phyloP scores from a whole-genome alignment of 768 basidiomycete species.

The Rhizopogon vulgaris region DNA sequence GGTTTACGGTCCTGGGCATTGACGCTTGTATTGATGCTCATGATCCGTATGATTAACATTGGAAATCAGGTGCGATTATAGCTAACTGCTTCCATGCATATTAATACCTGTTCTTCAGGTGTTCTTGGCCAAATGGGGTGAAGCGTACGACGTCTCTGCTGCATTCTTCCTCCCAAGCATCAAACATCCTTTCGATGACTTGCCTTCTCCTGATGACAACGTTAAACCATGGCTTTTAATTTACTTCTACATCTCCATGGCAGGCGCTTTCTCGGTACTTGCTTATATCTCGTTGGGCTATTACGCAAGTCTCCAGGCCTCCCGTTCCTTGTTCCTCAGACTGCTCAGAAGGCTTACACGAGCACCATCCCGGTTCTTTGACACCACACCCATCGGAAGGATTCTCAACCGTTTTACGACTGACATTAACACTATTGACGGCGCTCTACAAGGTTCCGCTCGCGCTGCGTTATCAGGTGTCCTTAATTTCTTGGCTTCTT shows the following conservation, averaged over 20 bases:
- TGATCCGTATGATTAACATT: constrained; percentile 51
- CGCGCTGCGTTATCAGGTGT: constrained; percentile 49
- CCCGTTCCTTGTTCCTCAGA: constrained; percentile 49
- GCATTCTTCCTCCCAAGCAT: constrained; percentile 7
- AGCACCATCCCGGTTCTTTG: constrained; percentile 67
- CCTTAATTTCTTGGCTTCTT: constrained; percentile 58
- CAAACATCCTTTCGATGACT: constrained; percentile 36
- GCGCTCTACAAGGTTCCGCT: constrained; percentile 50
- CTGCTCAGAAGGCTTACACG: constrained; percentile 51
- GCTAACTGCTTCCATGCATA: not conserved
- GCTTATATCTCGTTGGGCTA: constrained; percentile 58
- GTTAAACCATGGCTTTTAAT: constrained; percentile 63
- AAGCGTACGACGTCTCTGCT: constrained; percentile 43
- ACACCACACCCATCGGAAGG: constrained; percentile 67
- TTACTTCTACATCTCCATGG: constrained; percentile 56
- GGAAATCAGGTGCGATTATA: constrained; percentile 43
- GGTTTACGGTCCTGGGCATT: constrained; percentile 51
- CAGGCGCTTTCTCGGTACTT: constrained; percentile 48
- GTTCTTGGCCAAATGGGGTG: constrained; percentile 64
- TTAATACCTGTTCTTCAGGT: constrained; percentile 25
- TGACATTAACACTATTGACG: constrained; percentile 73
- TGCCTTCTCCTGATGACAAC: constrained; percentile 54
- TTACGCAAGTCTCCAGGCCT: constrained; percentile 63
- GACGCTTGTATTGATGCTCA: constrained; percentile 44
- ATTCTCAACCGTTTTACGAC: constrained; percentile 77